These are phyloP conservation scores for Suillus lakei DNA, from an alignment of 768 basidiomycete species.

Conservation along the genomic window DNA sequence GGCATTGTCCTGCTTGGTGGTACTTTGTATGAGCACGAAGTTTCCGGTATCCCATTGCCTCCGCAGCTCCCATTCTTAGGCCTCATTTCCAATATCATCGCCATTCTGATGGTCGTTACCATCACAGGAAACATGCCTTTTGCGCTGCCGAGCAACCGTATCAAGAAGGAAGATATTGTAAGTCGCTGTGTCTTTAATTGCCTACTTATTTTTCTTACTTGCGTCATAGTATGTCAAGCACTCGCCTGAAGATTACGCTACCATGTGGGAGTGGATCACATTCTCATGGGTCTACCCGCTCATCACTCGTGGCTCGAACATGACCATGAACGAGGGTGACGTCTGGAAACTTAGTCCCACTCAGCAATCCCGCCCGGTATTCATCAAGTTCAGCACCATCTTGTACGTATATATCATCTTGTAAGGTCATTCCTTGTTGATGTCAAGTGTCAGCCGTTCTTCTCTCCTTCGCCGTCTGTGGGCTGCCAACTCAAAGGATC, in stretches of 20 bases:
- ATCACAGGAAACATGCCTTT: constrained; percentile 69
- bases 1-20: constrained; percentile 58
- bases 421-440: not conserved
- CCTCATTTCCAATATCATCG: constrained; percentile 48
- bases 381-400: constrained; percentile 46
- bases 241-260: constrained; percentile 75
- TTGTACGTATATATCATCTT: constrained; percentile 17
- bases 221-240: constrained; percentile 28
- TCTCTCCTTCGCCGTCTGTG: constrained; percentile 49
- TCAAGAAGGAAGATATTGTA: constrained; percentile 66
- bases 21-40: constrained; percentile 52
- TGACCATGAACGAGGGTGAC: constrained; percentile 70
- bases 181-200: constrained; percentile 28
- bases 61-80: constrained; percentile 26
- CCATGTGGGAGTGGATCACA: constrained; percentile 72
- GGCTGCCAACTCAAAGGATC: constrained; percentile 50
- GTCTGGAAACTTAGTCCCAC: constrained; percentile 76
- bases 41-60: constrained; percentile 49
- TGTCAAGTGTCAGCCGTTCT: constrained; percentile 18
- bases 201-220: constrained; percentile 5
- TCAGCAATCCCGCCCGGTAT: constrained; percentile 67
- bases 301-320: constrained; percentile 50
- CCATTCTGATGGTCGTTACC: constrained; percentile 45
- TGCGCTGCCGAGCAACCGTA: constrained; percentile 57
- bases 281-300: constrained; percentile 77